Base-by-base conservation (phyloP, 2,329 filamentous ascomycete species). In the Mollisiaceae sp. region DNA sequence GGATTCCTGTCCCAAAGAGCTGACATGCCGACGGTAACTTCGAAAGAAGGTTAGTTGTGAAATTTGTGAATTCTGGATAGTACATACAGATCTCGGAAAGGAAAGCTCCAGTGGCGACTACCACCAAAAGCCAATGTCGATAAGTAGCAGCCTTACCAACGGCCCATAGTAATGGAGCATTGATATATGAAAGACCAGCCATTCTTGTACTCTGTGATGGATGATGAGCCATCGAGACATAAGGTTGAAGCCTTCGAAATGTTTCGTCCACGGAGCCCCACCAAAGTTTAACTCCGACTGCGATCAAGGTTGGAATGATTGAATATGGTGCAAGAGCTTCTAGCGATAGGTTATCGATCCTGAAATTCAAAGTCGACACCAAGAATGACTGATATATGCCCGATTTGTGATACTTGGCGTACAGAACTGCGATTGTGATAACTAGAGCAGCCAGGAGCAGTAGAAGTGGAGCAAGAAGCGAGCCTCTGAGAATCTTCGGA, bases 21-120 rank as follows among this genome's bases (percentile, higher is more conserved):
- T 24, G 65, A 69, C 59, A 69, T 69, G 32, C 65, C 56, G n/a
- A 69, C 61, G n/a, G 57, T 68, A n/a, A 69, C 67, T 69, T 24
- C 8, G 5, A 45, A 43, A 24, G 5, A 24, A 58, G 12, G n/a
- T 59, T 43, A 62, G 41, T 8, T 14, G 18, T 56, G 27, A 56
- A n/a, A 32, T 9, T 32, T 35, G 27, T 41, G 11, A 41, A 41
- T 14, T 8, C 20, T 8, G 12, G 18, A 56, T 2, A n/a, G 27
- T 11, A 14, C 54, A 5, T 63, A 41, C 38, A 67, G 59, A 63
- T 41, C 63, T 68, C 60, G n/a, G 38, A 15, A 1, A 69, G 50
- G 50, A 69, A 14, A 6, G 65, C 55, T 12, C 65, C 61, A 41
- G 50, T 20, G 15, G 61, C 64, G 15, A 69, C 59, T 14, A 64